These are phyloP conservation scores for Starmerella geochares DNA, from an alignment of 805 yeast genomes.

Conservation along the genomic window DNA sequence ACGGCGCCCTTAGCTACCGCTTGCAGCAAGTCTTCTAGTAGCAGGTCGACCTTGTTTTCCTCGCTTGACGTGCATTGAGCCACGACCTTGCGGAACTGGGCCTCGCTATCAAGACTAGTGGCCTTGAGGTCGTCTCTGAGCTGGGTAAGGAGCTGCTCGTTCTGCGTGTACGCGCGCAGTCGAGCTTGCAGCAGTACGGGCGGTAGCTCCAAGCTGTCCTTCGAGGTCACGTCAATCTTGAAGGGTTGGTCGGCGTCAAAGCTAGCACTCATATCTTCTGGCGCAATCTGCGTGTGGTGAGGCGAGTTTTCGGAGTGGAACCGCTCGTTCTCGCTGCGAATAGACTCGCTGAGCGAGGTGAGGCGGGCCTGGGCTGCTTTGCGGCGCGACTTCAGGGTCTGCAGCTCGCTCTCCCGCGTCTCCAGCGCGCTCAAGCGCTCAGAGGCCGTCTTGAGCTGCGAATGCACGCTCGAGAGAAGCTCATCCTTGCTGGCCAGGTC, in stretches of 20 bases:
- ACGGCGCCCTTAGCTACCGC: constrained; percentile 74
- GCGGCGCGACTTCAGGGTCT: constrained; percentile 38
- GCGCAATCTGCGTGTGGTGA: constrained; percentile 24
- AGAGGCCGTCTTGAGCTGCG: constrained; percentile 49
- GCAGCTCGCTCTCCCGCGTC: constrained; percentile 34
- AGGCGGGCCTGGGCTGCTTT: constrained; percentile 26
- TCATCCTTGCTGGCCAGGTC: constrained; percentile 48
- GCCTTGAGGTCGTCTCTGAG: constrained; percentile 46
- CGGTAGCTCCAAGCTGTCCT: constrained; percentile 18
- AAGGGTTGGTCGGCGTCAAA: constrained; percentile 76
- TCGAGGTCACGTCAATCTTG: constrained; percentile 35
- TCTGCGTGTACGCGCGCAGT: constrained; percentile 64
- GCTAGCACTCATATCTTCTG: constrained; percentile 25
- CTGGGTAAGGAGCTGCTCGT: constrained; percentile 47
- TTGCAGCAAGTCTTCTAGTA: constrained; percentile 73
- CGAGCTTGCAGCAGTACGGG: constrained; percentile 47
- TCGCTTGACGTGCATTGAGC: constrained; percentile 84
- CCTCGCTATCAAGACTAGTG: constrained; percentile 49
- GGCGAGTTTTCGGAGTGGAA: constrained; percentile 36
- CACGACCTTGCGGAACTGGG: constrained; percentile 78
- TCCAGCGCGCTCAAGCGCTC: constrained; percentile 41
- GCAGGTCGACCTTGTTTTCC: constrained; percentile 64
- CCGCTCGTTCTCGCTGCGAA: constrained; percentile 49
- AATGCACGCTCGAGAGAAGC: constrained; percentile 44
- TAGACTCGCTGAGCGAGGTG: constrained; percentile 49